These are phyloP conservation scores for Gossypium herbaceum DNA, from an alignment of 345 rosid genomes.

Conservation along the genomic window DNA sequence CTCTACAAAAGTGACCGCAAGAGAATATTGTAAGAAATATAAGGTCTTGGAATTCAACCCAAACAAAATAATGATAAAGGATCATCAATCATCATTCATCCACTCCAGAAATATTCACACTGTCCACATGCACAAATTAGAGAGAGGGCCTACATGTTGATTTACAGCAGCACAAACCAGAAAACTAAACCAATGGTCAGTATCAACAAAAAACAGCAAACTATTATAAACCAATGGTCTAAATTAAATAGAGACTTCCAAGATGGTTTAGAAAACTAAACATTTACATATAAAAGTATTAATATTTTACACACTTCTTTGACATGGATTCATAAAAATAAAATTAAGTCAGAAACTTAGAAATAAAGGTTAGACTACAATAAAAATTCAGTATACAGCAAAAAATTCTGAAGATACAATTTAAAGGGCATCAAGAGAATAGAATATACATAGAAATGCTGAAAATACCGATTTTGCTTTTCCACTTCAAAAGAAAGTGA, in stretches of 20 bases:
- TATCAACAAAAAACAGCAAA: background rate
- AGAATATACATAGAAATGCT: conserved; percentile 18
- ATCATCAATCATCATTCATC: background rate
- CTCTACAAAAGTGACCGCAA: conserved; percentile 39
- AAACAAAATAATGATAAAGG: background rate
- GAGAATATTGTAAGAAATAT: background rate
- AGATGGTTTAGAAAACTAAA: conserved; percentile 7
- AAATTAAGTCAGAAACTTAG: conserved; percentile 17
- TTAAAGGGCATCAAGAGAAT: conserved; percentile 6
- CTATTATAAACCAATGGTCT: background rate
- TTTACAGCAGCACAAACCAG: background rate
- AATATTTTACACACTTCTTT: background rate
- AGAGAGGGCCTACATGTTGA: background rate
- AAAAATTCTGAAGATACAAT: conserved; percentile 1
- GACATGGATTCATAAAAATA: background rate
- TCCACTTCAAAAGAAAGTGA: conserved; percentile 69
- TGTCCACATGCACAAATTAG: background rate
- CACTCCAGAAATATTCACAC: background rate
- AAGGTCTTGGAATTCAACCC: background rate
- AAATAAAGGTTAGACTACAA: background rate
- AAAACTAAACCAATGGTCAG: background rate
- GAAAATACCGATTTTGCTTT: conserved; percentile 52
- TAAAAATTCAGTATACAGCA: background rate
- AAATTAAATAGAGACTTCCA: background rate
- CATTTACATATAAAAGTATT: background rate